Base-by-base conservation (phyloP, 495 filamentous ascomycete species). In the Aspergillus diversus region DNA sequence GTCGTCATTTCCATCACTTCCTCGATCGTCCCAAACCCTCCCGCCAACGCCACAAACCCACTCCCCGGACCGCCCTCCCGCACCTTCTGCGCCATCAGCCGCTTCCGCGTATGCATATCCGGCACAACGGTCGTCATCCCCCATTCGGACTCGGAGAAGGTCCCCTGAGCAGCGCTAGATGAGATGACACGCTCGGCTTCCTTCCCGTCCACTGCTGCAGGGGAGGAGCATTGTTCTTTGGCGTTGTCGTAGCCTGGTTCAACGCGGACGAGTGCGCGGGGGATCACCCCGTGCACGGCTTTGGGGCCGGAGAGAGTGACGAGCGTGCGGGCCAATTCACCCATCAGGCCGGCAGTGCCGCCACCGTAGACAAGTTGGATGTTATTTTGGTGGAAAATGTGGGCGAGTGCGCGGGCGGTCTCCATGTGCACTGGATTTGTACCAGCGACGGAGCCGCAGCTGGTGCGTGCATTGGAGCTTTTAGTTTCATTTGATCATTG, bases 1-100 rank as follows among this genome's bases (percentile, higher is more conserved):
- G 95, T 98, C 34, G 88, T 90, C 59, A 96, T 89, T 83, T 99
- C 95, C 80, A 97, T 94, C 58, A 98, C 79, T 81, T 99, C 95
- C 77, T 99, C 95, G 71, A 98, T 81, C 7, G 96, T 98, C 11
- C 95, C 95, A 75, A 93, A 98, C 0, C 95, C 95, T 17, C 95
- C 95, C 55, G 85, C 87, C 68, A 99, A 77, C 31, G 93, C 92
- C 27, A 98, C 85, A 81, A 99, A 99, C 8, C 96, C 96, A 60
- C 86, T 87, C 4, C 93, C 93, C 0, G 86, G 85, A 0, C 91
- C 92, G 6, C 93, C 92, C 54, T 87, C 81, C 8, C 94, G 79
- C 5, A 97, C 92, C 73, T 92, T 90, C 64, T 83, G 78, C 43
- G 92, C 95, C 95, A 99, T 99, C 78, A 96, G 77, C 43, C 86